Base-by-base conservation (phyloP, 352 stramenopile species). In the Phytophthora tentaculata region DNA sequence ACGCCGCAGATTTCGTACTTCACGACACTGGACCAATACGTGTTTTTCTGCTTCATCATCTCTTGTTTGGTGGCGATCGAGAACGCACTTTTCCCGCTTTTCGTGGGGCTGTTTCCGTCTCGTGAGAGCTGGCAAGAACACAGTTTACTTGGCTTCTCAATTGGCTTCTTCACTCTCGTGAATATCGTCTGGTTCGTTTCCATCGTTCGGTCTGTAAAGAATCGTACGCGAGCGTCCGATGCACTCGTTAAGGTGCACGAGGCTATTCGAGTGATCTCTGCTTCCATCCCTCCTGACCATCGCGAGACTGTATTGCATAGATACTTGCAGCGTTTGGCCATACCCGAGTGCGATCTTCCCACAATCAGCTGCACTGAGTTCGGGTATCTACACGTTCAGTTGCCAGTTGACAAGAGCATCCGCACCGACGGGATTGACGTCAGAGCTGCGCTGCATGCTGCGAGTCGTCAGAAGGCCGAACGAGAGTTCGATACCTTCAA, bases 1-100 rank as follows among this genome's bases (percentile, higher is more conserved):
- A 81, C 88, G 6, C 83, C 83, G 12, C 76, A 88, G 39, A 77
- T 92, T 2, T 84, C 81, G 53, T 92, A 92, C 47, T 83, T 88
- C 35, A 90, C 84, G 32, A 74, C 71, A 13, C 57, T 90, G n/a
- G 82, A 90, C 57, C 69, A 76, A 52, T 90, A 89, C 43, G 77
- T 90, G 2, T 86, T 84, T 44, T 86, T 88, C 64, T 88, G 80
- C 71, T 90, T 90, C 59, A 61, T 88, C 5, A 71, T 88, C 35
- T 67, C 80, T 7, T 86, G 68, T 19, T 23, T 81, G 12, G 79
- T 90, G 13, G 80, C 78, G 20, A 47, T 90, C 24, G 82, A 87
- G 61, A 90, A 88, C 48, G 75, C 81, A 2, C 55, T 88, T 2
- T 89, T 80, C 57, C 74, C 76, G 1, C 7, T 80, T 6, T 69